Base-by-base conservation (phyloP, 306 rosid genomes). In the Prinsepia uniflora region DNA sequence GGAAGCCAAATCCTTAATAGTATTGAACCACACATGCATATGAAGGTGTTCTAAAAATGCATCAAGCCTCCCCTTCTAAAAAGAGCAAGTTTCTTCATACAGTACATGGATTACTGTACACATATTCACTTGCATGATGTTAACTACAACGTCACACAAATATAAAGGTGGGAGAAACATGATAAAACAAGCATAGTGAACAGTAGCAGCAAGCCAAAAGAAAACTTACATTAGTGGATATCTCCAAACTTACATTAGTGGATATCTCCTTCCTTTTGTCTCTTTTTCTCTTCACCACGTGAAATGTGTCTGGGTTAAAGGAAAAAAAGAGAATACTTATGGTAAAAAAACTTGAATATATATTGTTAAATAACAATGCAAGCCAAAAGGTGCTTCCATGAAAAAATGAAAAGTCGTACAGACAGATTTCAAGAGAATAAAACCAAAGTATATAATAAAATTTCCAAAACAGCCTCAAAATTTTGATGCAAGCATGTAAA, bases 211-310 rank as follows among this genome's bases (percentile, higher is more conserved):
- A 15, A 69, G 44, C 55, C 43, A 22, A 41, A 30, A 8, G 34
- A 65, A 70, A 72, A 30, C n/a, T 47, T 20, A n/a, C n/a, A n/a
- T n/a, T n/a, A n/a, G n/a, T n/a, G n/a, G n/a, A n/a, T n/a, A n/a
- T n/a, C n/a, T n/a, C n/a, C n/a, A n/a, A n/a, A n/a, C n/a, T n/a
- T n/a, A 63, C 58, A 44, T 10, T 57, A 39, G 46, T 60, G 15
- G 30, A 46, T 77, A 89, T 96, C 96, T 91, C 99, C 84, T 91
- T 95, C 78, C 82, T 87, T 83, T 89, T 86, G 75, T 95, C 97
- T 72, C 90, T 89, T 83, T 87, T 95, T 76, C 97, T 91, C 92
- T 80, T 95, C 84, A 95, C 99, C 80, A 87, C 92, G 80, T 86
- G 99, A 80, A 95, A 95, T 61, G 97, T 82, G 79, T 91, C 97